Base-by-base conservation (phyloP, 2,329 filamentous ascomycete species). In the Curvularia hawaiiensis region DNA sequence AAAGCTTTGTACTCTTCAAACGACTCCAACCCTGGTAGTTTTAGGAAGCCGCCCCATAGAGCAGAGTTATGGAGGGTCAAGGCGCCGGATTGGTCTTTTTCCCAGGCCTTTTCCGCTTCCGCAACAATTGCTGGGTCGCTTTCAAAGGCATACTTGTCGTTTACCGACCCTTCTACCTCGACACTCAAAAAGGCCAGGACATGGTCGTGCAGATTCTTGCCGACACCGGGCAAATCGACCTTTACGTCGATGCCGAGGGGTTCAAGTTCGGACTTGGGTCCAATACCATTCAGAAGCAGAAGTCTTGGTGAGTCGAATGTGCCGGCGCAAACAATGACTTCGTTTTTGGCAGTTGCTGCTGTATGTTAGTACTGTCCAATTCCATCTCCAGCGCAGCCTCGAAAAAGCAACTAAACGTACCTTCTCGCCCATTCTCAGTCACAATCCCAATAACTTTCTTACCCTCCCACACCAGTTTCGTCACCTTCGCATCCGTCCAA, bases 1-100 rank as follows among this genome's bases (percentile, higher is more conserved):
- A 89, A 75, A 1, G 71, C 78, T 40, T 80, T 70, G 57, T 79
- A 77, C 9, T 80, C 68, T 58, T 76, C 76, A 16, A 70, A 76
- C 18, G 76, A 72, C 12, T 77, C 74, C 28, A 78, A 67, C 11
- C 71, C 66, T 20, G 76, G 64, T 41, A 84, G 77, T 4, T 81
- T 80, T n/a, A 83, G 75, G 4, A 84, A 82, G 7, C 85, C 79
- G 9, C 85, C 85, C 56, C 83, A 82, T 0, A 83, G 79, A 0
- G 74, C 73, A 59, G 82, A 81, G 26, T 78, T 72, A 3, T 81
- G 80, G 14, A 79, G 68, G 1, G 66, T 58, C 40, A 70, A 66
- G 6, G 59, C 58, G 1, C 74, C 73, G 6, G 66, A 60, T 10
- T 74, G 65, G 39, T 77, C 75, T 24, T 75, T 72, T 9, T 77